Base-by-base conservation (phyloP, 768 basidiomycete genomes). In the Mycena pura region DNA sequence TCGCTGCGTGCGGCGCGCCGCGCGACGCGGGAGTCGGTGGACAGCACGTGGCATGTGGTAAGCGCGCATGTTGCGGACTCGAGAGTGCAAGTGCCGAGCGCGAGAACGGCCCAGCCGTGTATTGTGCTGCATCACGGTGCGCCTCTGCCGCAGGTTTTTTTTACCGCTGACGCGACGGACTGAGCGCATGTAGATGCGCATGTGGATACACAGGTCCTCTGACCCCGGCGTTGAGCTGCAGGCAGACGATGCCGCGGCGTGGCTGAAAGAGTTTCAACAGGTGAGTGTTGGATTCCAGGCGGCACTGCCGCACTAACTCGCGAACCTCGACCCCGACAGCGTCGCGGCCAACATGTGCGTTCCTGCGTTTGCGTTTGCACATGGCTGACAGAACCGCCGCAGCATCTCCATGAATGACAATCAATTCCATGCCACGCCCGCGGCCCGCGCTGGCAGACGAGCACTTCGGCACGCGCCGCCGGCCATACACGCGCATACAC, bases 401-500 rank as follows among this genome's bases (percentile, higher is more conserved):
- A 66, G 65, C 31, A 38, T 67, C 5, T 63, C 59, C 11, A 39
- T 67, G 2, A 67, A 67, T 25, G 65, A 67, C 51, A 62, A 67
- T 51, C 65, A 67, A 38, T 67, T 63, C 44, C 49, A n/a, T n/a
- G 38, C 6, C 38, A 27, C 17, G 14, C 17, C 36, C 36, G 17
- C n/a, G 15, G 9, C 5, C 7, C 5, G 4, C 1, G 28, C 39
- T 19, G 2, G 17, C 45, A 67, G 65, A 67, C 29, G 58, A 61
- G 34, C 77, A 79, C 38, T 81, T 81, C 51, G 80, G 78, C 15
- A 55, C 41, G 10, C 73, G 80, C 0, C 49, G 50, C 9, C 71
- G 80, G 6, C 76, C 78, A 4, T 81, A 81, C 67, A n/a, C n/a
- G n/a, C n/a, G n/a, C n/a, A n/a, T n/a, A n/a, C n/a, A 69, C 77